A percentile compares a stretch with the other conserved stretches of the same genome.
These are phyloP conservation scores for Phialophora macrospora DNA, from an alignment of 2,329 filamentous ascomycete species.

Conservation along the genomic window DNA sequence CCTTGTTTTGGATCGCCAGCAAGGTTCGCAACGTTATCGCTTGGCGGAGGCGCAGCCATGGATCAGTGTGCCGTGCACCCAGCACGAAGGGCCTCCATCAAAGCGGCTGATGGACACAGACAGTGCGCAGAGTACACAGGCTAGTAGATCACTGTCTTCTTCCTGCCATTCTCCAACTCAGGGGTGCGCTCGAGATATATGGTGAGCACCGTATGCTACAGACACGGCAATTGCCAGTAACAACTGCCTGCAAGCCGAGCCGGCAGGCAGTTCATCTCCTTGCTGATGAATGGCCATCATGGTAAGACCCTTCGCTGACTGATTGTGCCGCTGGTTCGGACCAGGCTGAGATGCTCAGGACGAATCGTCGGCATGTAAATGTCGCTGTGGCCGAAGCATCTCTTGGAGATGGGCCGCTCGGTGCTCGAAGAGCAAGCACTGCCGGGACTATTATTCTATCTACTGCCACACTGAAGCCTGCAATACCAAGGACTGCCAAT, in stretches of 20 bases:
- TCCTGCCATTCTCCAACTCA: background rate
- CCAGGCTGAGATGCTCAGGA: slow-evolving; percentile 8
- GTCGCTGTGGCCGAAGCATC: slow-evolving; percentile 3
- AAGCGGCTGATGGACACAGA: background rate
- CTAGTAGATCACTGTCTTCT: background rate
- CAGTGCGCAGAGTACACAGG: background rate
- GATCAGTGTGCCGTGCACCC: background rate
- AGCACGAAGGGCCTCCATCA: background rate
- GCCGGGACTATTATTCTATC: slow-evolving; percentile 16
- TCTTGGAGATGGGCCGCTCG: slow-evolving; percentile 15
- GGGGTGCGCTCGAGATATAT: background rate
- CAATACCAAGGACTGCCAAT: slow-evolving; percentile 11
- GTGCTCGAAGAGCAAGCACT: slow-evolving; percentile 19
- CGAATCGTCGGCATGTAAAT: slow-evolving; percentile 6
- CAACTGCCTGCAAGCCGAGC: background rate
- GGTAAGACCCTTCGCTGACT: background rate
- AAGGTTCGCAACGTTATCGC: background rate
- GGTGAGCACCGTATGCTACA: background rate
- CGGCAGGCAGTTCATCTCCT: background rate
- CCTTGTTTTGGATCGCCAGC: background rate
- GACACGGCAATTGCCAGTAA: background rate
- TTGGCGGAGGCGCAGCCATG: background rate
- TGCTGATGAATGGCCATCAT: background rate
- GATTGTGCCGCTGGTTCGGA: background rate
- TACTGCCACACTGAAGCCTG: slow-evolving; percentile 16